Evolutionary conservation across 176 grass and related monocot species (phyloP).

Genomic region (Lolium perenne): DNA sequence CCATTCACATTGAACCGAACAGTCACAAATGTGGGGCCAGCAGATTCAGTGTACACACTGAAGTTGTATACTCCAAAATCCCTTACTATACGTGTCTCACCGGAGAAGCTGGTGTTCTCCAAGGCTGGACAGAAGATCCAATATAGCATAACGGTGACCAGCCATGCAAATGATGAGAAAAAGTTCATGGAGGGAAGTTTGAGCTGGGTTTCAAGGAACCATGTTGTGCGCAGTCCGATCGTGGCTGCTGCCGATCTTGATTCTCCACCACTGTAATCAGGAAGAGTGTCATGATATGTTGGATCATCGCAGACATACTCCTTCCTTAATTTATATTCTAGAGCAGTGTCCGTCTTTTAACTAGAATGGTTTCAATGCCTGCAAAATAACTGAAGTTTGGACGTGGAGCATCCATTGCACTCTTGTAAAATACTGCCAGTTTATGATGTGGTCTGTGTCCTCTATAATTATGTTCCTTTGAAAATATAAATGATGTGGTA

Average conservation of each 20-base stretch:
- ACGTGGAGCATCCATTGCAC: background rate
- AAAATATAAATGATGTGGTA: background rate
- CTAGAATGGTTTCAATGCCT: background rate
- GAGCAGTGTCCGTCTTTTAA: background rate
- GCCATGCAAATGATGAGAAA: background rate
- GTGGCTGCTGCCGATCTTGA: background rate
- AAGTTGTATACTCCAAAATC: too few species aligned
- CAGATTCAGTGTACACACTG: too few species aligned
- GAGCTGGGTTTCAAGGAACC: too few species aligned
- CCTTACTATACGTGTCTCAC: too few species aligned
- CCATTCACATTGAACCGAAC: too few species aligned
- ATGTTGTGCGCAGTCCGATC: too few species aligned
- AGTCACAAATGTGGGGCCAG: too few species aligned
- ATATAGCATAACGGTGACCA: background rate
- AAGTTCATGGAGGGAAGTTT: background rate
- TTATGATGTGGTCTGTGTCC: background rate
- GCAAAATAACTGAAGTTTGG: slow-evolving; percentile 11
- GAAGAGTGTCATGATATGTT: background rate
- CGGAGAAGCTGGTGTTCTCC: too few species aligned
- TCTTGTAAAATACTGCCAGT: background rate
- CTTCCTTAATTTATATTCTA: background rate
- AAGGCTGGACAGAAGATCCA: background rate
- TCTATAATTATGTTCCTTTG: background rate
- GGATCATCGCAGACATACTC: background rate
- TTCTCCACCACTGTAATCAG: background rate